phyloP scores from a whole-genome alignment of 2,329 filamentous ascomycete genomes.

The Hymenoscyphus linearis region DNA sequence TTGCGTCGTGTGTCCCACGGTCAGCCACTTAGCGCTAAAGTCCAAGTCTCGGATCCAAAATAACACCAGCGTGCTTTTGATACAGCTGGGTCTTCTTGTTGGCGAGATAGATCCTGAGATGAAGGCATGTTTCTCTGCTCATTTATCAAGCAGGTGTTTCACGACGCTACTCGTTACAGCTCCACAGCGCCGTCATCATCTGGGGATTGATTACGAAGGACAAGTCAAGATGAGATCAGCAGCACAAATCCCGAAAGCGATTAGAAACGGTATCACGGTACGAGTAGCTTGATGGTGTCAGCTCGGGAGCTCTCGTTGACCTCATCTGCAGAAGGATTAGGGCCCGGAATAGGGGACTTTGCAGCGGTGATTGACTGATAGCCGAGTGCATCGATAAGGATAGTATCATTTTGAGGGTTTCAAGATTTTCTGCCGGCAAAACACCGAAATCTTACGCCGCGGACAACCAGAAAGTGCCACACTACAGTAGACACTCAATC shows the following conservation, averaged over 20 bases:
- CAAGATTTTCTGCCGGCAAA: constrained; percentile 16
- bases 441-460: constrained; percentile 9
- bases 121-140: neutral
- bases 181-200: constrained; percentile 1
- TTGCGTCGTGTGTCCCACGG: neutral
- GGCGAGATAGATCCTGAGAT: neutral
- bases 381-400: constrained; percentile 20
- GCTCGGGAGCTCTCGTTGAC: neutral
- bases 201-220: constrained; percentile 6
- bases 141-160: constrained; percentile 8
- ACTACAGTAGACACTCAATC: constrained; percentile 2
- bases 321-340: constrained; percentile 14
- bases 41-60: neutral
- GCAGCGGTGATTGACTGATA: constrained; percentile 18
- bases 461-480: constrained; percentile 10
- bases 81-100: neutral
- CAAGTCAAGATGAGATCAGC: constrained; percentile 16
- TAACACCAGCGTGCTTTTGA: neutral
- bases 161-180: constrained; percentile 6
- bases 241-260: constrained; percentile 2
- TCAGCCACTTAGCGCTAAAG: neutral
- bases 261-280: constrained; percentile 5
- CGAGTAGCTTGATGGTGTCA: neutral
- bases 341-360: constrained; percentile 19
- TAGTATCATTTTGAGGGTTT: constrained; percentile 19